phyloP scores from a whole-genome alignment of 495 filamentous ascomycete genomes.

The Peziza echinospora region DNA sequence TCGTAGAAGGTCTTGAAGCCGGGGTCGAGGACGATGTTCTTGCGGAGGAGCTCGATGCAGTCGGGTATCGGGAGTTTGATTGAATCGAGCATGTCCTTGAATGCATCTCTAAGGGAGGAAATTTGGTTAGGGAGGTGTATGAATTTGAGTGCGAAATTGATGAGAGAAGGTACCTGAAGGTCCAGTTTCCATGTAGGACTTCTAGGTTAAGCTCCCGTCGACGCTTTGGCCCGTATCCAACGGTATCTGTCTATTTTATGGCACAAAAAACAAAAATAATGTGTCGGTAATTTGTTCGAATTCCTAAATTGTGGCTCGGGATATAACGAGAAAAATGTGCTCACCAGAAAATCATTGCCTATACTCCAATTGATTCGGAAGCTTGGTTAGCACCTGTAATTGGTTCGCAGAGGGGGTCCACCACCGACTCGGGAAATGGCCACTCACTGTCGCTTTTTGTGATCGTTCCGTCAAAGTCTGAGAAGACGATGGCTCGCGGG shows the following conservation, averaged over 20 bases:
- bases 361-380: background rate
- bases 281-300: no score
- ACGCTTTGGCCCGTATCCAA: conserved; percentile 51
- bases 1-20: conserved; percentile 66
- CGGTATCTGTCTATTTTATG: conserved; percentile 51
- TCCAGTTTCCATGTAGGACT: conserved; percentile 40
- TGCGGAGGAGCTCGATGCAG: conserved; percentile 50
- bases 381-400: no score
- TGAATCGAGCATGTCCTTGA: conserved; percentile 71
- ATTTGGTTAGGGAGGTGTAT: conserved; percentile 2
- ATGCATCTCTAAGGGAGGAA: conserved; percentile 44
- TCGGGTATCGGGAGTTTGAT: conserved; percentile 54
- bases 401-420: no score
- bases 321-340: no score
- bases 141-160: background rate
- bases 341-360: conserved; percentile 76
- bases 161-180: conserved; percentile 38
- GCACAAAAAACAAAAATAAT: no score
- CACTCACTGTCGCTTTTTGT: conserved; percentile 59
- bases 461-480: conserved; percentile 93
- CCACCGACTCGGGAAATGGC: no score
- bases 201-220: conserved; percentile 47
- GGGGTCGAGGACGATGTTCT: conserved; percentile 74
- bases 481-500: conserved; percentile 74
- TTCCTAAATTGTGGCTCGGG: no score